phyloP scores from a whole-genome alignment of 2,329 filamentous ascomycete genomes.

The Leptographium lundbergii region DNA sequence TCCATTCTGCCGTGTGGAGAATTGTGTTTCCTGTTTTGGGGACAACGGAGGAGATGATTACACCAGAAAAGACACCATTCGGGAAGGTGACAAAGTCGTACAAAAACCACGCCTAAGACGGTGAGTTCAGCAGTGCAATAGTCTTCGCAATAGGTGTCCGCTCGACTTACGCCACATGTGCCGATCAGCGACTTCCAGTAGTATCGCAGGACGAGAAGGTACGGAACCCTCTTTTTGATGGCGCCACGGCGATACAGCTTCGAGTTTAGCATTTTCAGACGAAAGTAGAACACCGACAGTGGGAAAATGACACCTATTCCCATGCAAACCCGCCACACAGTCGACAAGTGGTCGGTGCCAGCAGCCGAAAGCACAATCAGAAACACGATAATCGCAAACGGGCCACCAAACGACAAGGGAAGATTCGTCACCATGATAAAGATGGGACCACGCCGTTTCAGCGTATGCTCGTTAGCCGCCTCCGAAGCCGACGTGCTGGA shows the following conservation, averaged over 20 bases:
- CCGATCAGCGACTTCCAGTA: constrained; percentile 38
- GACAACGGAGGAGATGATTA: constrained; percentile 27
- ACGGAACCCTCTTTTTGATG: not conserved
- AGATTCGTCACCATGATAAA: constrained; percentile 43
- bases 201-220: constrained; percentile 6
- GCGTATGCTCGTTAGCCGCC: constrained; percentile 35
- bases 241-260: constrained; percentile 26
- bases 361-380: constrained; percentile 38
- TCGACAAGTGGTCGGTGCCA: constrained; percentile 20
- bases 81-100: constrained; percentile 43
- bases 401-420: constrained; percentile 34
- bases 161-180: constrained; percentile 24
- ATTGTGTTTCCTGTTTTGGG: constrained; percentile 8
- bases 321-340: constrained; percentile 38
- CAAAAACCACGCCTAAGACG: constrained; percentile 32
- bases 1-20: constrained; percentile 16
- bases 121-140: not conserved
- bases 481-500: constrained; percentile 36
- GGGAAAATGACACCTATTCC: constrained; percentile 37
- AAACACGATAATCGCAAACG: constrained; percentile 34
- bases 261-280: constrained; percentile 36
- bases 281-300: constrained; percentile 39
- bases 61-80: constrained; percentile 42
- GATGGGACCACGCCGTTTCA: constrained; percentile 29
- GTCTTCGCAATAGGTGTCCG: too few relatives aligned